Evolutionary conservation across 1,284 basidiomycete species (phyloP), one percentile per base, ranked within the genome.

Genomic region (Amylostereum chailletii): DNA sequence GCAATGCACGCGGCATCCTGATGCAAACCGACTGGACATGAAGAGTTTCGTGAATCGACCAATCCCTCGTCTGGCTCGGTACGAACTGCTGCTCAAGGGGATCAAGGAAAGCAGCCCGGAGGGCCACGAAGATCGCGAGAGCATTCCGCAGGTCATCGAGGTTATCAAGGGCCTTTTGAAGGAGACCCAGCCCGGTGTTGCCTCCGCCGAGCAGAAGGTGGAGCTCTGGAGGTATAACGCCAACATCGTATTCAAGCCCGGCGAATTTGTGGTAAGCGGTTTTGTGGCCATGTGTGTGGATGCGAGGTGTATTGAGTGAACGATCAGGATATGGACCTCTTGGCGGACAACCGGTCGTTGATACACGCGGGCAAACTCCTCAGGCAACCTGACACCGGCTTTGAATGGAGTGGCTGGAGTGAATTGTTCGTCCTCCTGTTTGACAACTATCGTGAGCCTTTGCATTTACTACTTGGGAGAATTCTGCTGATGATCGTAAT

Each of bases 21-120:
- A 89, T 54, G 81, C 88, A 0, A 81, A 86, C 57, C 77, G 84
- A 41, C 73, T 89, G 32, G 90, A 90, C 57, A 86, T 96, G 76
- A 90, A 90, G 62, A 86, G 77, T 58, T 96, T 94, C 63, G 84
- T 94, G 60, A 84, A 90, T 57, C 79, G 94, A 40, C 90, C 95
- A 1, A 91, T 95, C 42, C 86, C 90, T 44, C 83, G 94, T 48
- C 67, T 97, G 33, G 76, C 93, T 43, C 86, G 94, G 30, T 97
- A 98, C 65, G 85, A 90, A 48, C 75, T 98, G 0, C 75, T 97
- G 46, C 69, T 99, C 41, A 85, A 85, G 58, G 75, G 77, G 34
- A 88, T 98, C 51, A 67, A 89, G 45, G 83, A 88, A 26, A 79
- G 82, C 52, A 84, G 88, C 0, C 77, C 83, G 0, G 63, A 75